Evolutionary conservation across 805 yeast genomes (phyloP).

Genomic region (Pichia insulana): DNA sequence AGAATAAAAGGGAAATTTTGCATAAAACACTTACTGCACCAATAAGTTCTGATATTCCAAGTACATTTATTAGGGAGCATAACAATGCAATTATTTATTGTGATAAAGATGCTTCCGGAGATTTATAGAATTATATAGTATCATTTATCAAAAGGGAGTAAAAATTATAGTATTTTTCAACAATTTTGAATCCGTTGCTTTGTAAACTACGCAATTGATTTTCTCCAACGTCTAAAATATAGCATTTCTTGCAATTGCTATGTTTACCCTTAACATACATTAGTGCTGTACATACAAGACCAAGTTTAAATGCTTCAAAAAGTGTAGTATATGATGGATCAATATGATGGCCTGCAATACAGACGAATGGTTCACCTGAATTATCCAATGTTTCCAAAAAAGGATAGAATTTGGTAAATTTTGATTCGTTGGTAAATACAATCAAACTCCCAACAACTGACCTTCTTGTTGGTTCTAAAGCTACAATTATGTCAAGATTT

Average conservation of each 20-base stretch:
- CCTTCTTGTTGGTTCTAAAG: conserved; percentile 7
- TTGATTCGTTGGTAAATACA: conserved; percentile 38
- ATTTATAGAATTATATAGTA: neutral
- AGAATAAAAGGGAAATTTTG: conserved; percentile 37
- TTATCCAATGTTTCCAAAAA: conserved; percentile 30
- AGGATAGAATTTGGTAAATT: conserved; percentile 41
- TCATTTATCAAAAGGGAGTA: conserved; percentile 7
- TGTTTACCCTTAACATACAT: conserved; percentile 33
- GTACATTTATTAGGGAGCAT: conserved; percentile 42
- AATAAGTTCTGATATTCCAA: conserved; percentile 37
- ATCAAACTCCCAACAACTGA: conserved; percentile 36
- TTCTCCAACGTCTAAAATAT: conserved; percentile 7
- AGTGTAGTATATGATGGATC: conserved; percentile 47
- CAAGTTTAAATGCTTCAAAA: conserved; percentile 45
- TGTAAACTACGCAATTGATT: conserved; percentile 9
- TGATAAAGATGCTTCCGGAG: conserved; percentile 34
- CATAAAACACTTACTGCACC: conserved; percentile 35
- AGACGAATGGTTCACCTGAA: conserved; percentile 25
- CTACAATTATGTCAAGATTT: conserved; percentile 37
- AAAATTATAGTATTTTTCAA: conserved; percentile 10
- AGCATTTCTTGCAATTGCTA: conserved; percentile 11
- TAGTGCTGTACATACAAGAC: conserved; percentile 48
- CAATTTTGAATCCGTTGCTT: conserved; percentile 14
- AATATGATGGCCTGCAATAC: conserved; percentile 43
- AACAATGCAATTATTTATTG: conserved; percentile 35